Evolutionary conservation across 345 rosid genomes (phyloP).

Genomic region (Moricandia arvensis): DNA sequence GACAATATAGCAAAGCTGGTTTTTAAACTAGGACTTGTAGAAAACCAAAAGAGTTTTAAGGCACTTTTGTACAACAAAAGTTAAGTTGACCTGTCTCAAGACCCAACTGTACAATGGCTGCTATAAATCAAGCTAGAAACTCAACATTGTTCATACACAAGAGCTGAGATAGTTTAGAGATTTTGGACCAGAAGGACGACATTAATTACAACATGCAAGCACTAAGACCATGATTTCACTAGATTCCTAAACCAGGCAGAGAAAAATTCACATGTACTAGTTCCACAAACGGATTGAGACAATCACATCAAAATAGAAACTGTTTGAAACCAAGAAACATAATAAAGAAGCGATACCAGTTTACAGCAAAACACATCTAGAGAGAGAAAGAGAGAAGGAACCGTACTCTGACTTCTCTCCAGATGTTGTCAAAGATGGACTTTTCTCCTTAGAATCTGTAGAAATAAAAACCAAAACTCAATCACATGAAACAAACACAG

Average conservation of each 20-base stretch:
- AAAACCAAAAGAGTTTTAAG: background rate
- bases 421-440: slow-evolving; percentile 49
- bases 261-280: no score
- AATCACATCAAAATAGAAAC: background rate
- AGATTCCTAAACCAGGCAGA: slow-evolving; percentile 10
- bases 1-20: background rate
- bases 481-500: slow-evolving; percentile 23
- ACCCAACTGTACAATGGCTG: slow-evolving; percentile 1
- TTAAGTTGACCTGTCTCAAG: background rate
- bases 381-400: slow-evolving; percentile 8
- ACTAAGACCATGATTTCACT: slow-evolving; percentile 2
- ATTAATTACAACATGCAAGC: slow-evolving; percentile 44
- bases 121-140: background rate
- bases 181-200: slow-evolving; percentile 11
- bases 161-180: background rate
- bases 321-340: slow-evolving; percentile 21
- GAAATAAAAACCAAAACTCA: slow-evolving; percentile 1
- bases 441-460: slow-evolving; percentile 57
- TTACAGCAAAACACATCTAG: background rate
- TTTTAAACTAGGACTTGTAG: background rate
- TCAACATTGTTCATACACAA: background rate
- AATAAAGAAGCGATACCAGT: slow-evolving; percentile 8
- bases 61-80: background rate
- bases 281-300: background rate
- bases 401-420: slow-evolving; percentile 69